phyloP scores from a whole-genome alignment of 306 rosid genomes.

The Rosa lucieae region DNA sequence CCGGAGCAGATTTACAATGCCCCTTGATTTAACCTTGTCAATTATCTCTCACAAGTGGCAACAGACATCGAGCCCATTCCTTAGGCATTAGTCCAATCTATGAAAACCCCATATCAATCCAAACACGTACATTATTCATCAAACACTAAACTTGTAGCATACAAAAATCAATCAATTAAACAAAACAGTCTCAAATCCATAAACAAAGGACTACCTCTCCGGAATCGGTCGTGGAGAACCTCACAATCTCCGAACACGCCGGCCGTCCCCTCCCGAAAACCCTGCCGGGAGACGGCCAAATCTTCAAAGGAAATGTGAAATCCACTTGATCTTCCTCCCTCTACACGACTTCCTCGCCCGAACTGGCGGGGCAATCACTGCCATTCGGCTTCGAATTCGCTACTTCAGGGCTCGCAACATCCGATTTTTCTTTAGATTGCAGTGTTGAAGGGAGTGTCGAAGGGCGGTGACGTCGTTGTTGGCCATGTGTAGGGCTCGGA shows the following conservation, averaged over 20 bases:
- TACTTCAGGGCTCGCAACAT: constrained; percentile 25
- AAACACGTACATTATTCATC: constrained; percentile 17
- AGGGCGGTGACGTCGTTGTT: constrained; percentile 82
- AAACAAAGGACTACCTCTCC: constrained; percentile 66
- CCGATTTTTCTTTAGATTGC: constrained; percentile 34
- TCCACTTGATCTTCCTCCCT: constrained; percentile 72
- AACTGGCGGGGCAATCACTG: constrained; percentile 17
- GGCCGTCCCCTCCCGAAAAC: constrained; percentile 59
- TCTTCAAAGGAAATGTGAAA: constrained; percentile 61
- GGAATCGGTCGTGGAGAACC: constrained; percentile 62
- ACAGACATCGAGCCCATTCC: too few relatives aligned
- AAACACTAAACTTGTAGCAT: not conserved
- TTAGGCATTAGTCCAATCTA: too few relatives aligned
- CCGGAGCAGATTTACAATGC: constrained; percentile 66
- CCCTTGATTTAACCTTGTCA: too few relatives aligned
- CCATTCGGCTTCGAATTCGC: constrained; percentile 18
- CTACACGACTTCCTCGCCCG: constrained; percentile 41
- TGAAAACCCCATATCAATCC: constrained; percentile 21
- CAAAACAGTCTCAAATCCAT: not conserved
- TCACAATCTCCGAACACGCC: constrained; percentile 74
- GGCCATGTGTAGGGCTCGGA: constrained; percentile 91
- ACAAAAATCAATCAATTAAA: not conserved
- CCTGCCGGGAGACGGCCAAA: constrained; percentile 57
- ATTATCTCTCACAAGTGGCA: too few relatives aligned
- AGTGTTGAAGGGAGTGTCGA: constrained; percentile 71